Percentiles rank a stretch among this genome's conserved stretches.
phyloP scores from a whole-genome alignment of 495 filamentous ascomycete genomes.

The Echria macrotheca region DNA sequence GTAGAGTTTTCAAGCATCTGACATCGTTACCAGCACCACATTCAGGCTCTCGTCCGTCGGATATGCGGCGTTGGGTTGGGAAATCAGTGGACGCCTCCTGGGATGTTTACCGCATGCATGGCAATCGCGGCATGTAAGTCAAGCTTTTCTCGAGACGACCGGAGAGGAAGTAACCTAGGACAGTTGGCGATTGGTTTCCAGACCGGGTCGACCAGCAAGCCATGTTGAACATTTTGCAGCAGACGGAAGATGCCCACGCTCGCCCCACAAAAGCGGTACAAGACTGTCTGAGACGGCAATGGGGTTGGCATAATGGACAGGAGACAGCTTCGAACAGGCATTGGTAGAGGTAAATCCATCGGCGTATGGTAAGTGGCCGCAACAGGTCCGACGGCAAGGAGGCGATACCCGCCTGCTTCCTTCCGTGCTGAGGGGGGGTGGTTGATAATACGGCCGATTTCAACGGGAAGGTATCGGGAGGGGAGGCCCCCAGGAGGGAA shows the following conservation, averaged over 20 bases:
- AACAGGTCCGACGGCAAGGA: too few species aligned
- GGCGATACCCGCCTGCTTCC: too few species aligned
- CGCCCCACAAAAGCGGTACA: constrained; percentile 40
- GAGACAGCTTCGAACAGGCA: too few species aligned
- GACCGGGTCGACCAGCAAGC: constrained; percentile 35
- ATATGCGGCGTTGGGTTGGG: constrained; percentile 48
- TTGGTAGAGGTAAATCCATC: too few species aligned
- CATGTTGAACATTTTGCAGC: constrained; percentile 36
- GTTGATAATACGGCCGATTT: too few species aligned
- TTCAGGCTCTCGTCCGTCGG: constrained; percentile 38
- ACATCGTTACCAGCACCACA: constrained; percentile 27
- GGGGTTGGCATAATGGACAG: constrained; percentile 38
- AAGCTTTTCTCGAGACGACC: too few species aligned
- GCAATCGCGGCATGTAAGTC: constrained; percentile 47
- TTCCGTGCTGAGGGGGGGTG: too few species aligned
- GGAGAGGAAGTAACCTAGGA: constrained; percentile 17
- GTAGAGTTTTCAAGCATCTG: too few species aligned
- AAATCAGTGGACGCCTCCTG: constrained; percentile 47
- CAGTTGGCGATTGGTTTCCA: constrained; percentile 12
- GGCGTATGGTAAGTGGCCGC: too few species aligned
- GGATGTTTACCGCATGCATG: constrained; percentile 51
- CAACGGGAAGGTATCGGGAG: too few species aligned
- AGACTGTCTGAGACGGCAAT: too few species aligned
- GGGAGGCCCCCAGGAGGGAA: too few species aligned
- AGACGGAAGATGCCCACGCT: constrained; percentile 40